phyloP scores from a whole-genome alignment of 495 filamentous ascomycete genomes.

The Podospora sp. region DNA sequence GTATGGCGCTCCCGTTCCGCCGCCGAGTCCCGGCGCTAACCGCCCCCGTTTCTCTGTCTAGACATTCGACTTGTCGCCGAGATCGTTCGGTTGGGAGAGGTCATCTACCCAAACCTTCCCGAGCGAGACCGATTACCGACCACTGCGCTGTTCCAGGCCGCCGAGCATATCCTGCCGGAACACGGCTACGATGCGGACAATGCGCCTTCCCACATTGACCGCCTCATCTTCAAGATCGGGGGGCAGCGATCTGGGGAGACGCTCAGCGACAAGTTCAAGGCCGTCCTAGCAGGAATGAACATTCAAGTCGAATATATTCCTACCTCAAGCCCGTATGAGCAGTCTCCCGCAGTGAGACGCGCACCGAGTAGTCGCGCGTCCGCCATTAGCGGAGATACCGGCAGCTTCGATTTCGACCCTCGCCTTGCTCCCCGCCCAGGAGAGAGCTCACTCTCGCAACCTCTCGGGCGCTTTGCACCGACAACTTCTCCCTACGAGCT shows the following conservation, averaged over 20 bases:
- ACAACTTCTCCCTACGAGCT: constrained; percentile 16
- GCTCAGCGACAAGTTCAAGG: constrained; percentile 39
- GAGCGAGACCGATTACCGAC: constrained; percentile 68
- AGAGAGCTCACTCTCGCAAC: constrained; percentile 24
- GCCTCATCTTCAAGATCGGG: constrained; percentile 81
- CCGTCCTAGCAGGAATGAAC: constrained; percentile 38
- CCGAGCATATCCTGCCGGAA: constrained; percentile 69
- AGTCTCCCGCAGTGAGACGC: constrained; percentile 20
- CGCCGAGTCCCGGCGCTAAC: constrained; percentile 16
- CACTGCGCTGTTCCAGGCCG: constrained; percentile 77
- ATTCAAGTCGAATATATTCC: constrained; percentile 35
- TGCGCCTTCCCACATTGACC: constrained; percentile 68
- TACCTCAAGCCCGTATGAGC: constrained; percentile 28
- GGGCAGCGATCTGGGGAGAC: constrained; percentile 47
- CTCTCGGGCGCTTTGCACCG: not conserved
- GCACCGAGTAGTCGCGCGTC: constrained; percentile 13
- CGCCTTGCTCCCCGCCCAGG: constrained; percentile 9
- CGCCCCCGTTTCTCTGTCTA: constrained; percentile 34
- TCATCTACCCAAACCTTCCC: constrained; percentile 54
- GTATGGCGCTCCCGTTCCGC: constrained; percentile 42
- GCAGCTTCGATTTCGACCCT: constrained; percentile 7
- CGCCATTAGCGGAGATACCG: constrained; percentile 19
- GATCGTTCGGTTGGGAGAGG: constrained; percentile 72
- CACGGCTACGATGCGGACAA: constrained; percentile 70
- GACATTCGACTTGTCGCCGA: constrained; percentile 79